Evolutionary conservation across 257 asterid genomes (phyloP), one percentile per base, ranked within the genome.

Genomic region (Salvia miltiorrhiza): DNA sequence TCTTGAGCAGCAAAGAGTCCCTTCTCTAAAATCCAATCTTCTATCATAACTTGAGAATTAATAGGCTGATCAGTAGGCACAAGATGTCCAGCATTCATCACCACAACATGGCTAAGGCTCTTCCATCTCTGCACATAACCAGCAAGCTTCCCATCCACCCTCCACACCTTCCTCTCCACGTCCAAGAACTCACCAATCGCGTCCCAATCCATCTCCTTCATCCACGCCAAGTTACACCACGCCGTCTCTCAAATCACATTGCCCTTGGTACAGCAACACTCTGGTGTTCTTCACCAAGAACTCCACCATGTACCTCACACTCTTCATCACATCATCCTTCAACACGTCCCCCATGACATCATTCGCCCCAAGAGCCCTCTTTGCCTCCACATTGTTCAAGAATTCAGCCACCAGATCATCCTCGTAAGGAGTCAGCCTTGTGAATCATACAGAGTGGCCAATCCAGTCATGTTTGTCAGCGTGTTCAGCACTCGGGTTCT

Each of bases 41-140:
- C 84, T 0, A 89, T 86, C 98, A 92, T 86, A 26, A 72, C 83
- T 58, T 81, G 92, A 44, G 94, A 73, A 43, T 92, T 84, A 48
- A 84, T 20, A 11, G 89, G 70, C 70, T 92, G 94, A 89, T 92
- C 92, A 47, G 89, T 69, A 33, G 95, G 96, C 83, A 87, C 93
- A 70, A 83, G 89, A 82, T 92, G 98, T 0, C 98, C 96, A 19
- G 98, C 94, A 73, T 77, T 84, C 83, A 79, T 47, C 59, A 89
- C 87, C 24, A 92, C 88, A 40, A 63, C 90, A 77, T 92, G 89
- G 74, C 80, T 89, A 72, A 92, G 67, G 62, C 65, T 83, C 61
- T 69, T 83, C 83, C 82, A 83, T 76, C 63, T 92, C 87, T 92
- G 95, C 80, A 89, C 94, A 76, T 78, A 84, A 16, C 98, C 98